A percentile compares a stretch with the other conserved stretches of the same genome.
Evolutionary conservation across 202 grass and related monocot species (phyloP).

Genomic region (Alloteropsis angusta): DNA sequence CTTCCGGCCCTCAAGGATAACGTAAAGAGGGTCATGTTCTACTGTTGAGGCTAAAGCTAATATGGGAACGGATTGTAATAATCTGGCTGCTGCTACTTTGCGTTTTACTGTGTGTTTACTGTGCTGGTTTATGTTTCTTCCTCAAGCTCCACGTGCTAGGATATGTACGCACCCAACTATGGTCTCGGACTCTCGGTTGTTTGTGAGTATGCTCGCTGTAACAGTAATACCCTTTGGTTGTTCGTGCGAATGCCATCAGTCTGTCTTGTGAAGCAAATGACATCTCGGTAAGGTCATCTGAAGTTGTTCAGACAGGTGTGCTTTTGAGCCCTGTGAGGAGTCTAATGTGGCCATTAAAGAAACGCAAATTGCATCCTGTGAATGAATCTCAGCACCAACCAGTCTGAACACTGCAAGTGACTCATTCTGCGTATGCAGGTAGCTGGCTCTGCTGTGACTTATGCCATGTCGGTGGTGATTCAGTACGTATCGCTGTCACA

Average conservation of each 20-base stretch:
- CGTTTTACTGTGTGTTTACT: background rate
- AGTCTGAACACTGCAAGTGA: background rate
- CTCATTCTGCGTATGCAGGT: background rate
- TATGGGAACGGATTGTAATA: constrained; percentile 20
- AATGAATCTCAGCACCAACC: background rate
- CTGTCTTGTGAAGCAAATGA: background rate
- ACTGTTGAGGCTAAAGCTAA: constrained; percentile 38
- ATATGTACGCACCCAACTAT: background rate
- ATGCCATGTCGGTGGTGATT: background rate
- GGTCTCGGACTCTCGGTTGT: background rate
- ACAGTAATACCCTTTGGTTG: background rate
- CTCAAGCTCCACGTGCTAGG: background rate
- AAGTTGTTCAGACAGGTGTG: background rate
- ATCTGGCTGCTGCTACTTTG: constrained; percentile 1
- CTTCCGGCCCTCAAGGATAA: constrained; percentile 61
- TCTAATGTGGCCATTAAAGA: too few relatives aligned
- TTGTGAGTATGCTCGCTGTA: background rate
- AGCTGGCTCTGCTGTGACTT: background rate
- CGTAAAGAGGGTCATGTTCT: constrained; percentile 72
- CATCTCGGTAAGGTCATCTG: background rate
- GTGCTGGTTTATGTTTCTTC: constrained; percentile 17
- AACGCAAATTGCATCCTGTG: background rate
- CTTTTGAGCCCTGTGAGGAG: background rate
- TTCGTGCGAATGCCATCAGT: background rate
- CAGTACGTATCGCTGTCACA: background rate